These are phyloP conservation scores for Dipteronia sinensis DNA, from an alignment of 345 rosid genomes.

Conservation along the genomic window DNA sequence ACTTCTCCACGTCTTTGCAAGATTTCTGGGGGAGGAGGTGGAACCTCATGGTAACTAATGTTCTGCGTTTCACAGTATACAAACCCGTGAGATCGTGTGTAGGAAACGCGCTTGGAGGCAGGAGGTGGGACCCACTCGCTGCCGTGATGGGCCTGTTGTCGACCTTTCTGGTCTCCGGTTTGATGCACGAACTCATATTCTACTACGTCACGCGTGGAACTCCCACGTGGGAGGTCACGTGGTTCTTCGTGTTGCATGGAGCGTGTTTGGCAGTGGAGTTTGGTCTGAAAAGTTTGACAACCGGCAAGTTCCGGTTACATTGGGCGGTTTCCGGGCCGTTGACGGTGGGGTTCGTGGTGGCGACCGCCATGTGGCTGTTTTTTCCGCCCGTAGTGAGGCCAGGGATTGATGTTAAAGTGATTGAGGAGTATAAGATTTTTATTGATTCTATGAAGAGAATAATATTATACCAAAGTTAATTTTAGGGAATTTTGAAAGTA, in stretches of 20 bases:
- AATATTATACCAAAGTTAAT: neutral
- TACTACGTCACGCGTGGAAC: conserved; percentile 19
- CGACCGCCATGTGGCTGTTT: conserved; percentile 44
- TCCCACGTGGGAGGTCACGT: conserved; percentile 42
- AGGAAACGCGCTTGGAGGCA: neutral
- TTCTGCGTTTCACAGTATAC: conserved; percentile 26
- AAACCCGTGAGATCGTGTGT: conserved; percentile 13
- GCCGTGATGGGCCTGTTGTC: neutral
- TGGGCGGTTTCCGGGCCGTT: conserved; percentile 23
- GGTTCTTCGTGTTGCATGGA: conserved; percentile 44
- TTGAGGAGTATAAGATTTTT: conserved; percentile 22
- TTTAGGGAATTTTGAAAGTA: neutral
- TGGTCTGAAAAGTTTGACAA: conserved; percentile 23
- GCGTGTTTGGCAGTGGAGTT: conserved; percentile 34
- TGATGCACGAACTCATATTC: conserved; percentile 37
- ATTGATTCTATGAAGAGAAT: conserved; percentile 15
- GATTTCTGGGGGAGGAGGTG: conserved; percentile 43
- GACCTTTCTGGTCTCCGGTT: conserved; percentile 35
- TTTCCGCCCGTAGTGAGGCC: conserved; percentile 35
- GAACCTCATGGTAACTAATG: conserved; percentile 36
- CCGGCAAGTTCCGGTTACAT: conserved; percentile 24
- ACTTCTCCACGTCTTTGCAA: conserved; percentile 38
- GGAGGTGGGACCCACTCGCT: neutral
- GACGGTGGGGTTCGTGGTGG: conserved; percentile 39
- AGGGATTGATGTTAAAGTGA: conserved; percentile 13